Percentiles rank a stretch among this genome's conserved stretches.
Conservation (phyloP, 805 yeast species). For the Candida yuanshanica region DNA sequence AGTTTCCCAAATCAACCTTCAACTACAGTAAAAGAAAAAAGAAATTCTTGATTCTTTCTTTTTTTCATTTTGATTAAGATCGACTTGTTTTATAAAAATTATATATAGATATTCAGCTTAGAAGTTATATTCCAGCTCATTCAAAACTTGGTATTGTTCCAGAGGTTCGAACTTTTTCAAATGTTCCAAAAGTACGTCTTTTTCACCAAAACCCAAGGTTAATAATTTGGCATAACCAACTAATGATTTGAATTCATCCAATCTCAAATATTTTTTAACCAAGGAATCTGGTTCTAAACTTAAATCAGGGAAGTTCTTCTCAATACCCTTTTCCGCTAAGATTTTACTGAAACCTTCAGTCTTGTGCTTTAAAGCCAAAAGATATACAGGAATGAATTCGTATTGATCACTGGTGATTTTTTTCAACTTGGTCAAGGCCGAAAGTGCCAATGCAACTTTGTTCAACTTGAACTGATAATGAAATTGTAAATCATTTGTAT, state of each 20-base stretch:
- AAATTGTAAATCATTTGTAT: slow-evolving; percentile 20
- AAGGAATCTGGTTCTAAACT: slow-evolving; percentile 10
- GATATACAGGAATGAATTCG: slow-evolving; percentile 13
- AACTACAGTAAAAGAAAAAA: too few relatives aligned
- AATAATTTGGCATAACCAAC: slow-evolving; percentile 13
- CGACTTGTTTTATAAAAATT: too few relatives aligned
- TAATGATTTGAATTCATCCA: slow-evolving; percentile 8
- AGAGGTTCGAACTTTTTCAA: slow-evolving; percentile 15
- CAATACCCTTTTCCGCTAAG: slow-evolving; percentile 21
- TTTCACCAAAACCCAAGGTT: slow-evolving; percentile 12
- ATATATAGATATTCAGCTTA: too few relatives aligned
- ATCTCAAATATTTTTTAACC: slow-evolving; percentile 11
- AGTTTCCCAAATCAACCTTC: too few relatives aligned
- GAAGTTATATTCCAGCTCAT: too few relatives aligned
- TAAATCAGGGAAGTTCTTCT: slow-evolving; percentile 18
- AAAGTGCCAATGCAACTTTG: slow-evolving; percentile 21
- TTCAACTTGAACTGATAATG: slow-evolving; percentile 17
- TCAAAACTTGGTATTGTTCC: slow-evolving; percentile 13
- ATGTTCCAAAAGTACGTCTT: slow-evolving; percentile 10
- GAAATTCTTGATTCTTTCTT: too few relatives aligned
- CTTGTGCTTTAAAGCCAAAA: slow-evolving; percentile 18
- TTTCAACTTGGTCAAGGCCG: slow-evolving; percentile 18
- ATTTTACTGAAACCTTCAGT: slow-evolving; percentile 19
- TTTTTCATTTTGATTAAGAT: too few relatives aligned
- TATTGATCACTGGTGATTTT: slow-evolving; percentile 16